Evolutionary conservation across 805 yeast genomes (phyloP), one percentile per base, ranked within the genome.

Genomic region (Tanozyma kutaoensis): DNA sequence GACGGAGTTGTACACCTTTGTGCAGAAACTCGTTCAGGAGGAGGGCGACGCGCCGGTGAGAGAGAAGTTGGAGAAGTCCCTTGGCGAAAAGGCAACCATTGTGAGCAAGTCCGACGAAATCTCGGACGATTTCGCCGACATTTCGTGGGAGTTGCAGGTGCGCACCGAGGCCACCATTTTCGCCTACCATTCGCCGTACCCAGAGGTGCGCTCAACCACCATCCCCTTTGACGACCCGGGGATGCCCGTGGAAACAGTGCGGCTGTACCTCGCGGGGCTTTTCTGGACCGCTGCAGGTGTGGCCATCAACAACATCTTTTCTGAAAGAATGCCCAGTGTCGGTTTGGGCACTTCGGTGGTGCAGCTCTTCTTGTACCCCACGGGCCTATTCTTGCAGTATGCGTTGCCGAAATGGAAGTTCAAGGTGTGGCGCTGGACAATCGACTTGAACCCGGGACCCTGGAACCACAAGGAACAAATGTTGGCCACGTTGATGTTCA

Each of bases 381-480:
- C 11, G 5, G 21, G 21, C 12, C 4, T 5, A 5, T n/a, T 20
- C 12, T 10, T n/a, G n/a, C 11, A 20, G 21, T 11, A 20, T 10
- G 12, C 9, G 5, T 11, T 7, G 4, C 14, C 19, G 12, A 20
- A 3, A 4, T 35, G 40, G 35, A 48, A 37, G 17, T 33, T 48
- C 30, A 44, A 26, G 24, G 34, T 44, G 22, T 40, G 39, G 72
- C 27, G 50, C 40, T 16, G 52, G 58, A 36, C 39, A 48, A 15
- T 15, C 17, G 39, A 36, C 6, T 44, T 73, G 28, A 71, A 71
- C 43, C 76, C 76, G 3, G 77, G 80, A 8, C 76, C 76, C 8
- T 76, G 79, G 76, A 52, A 58, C 17, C 55, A 46, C 35, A 74
- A 74, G 42, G 81, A 74, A 39, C 82, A 75, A 44, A 70, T 72